Conservation (phyloP, 345 rosid species). For the Pelargonium nanum region DNA sequence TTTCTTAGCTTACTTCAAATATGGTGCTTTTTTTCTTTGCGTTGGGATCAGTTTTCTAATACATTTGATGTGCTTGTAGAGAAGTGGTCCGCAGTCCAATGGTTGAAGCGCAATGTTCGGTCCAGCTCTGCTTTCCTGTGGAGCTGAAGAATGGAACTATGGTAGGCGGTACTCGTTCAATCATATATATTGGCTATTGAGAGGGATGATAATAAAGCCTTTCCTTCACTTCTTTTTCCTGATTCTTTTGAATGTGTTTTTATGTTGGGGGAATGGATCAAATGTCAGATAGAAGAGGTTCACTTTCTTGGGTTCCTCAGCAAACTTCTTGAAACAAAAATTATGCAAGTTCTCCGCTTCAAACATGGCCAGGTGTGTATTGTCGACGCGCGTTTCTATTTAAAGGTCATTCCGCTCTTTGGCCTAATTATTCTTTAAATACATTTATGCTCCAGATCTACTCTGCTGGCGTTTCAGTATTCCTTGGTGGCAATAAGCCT, state of each 20-base stretch:
- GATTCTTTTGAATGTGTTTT: slow-evolving; percentile 3
- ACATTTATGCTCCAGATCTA: slow-evolving; percentile 44
- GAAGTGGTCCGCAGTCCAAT: slow-evolving; percentile 79
- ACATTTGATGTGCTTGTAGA: slow-evolving; percentile 30
- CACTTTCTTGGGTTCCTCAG: slow-evolving; percentile 60
- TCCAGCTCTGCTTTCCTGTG: slow-evolving; percentile 85
- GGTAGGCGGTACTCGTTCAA: slow-evolving; percentile 44
- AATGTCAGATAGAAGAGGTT: slow-evolving; percentile 66
- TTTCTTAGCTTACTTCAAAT: neutral
- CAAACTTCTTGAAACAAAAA: slow-evolving; percentile 79
- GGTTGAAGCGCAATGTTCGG: slow-evolving; percentile 91
- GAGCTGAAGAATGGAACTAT: slow-evolving; percentile 67
- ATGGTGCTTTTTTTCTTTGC: neutral
- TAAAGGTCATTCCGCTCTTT: slow-evolving; percentile 5
- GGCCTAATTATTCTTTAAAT: slow-evolving; percentile 10
- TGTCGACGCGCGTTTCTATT: slow-evolving; percentile 3
- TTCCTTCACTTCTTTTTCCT: slow-evolving; percentile 1
- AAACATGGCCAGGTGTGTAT: slow-evolving; percentile 72
- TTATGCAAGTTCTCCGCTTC: slow-evolving; percentile 79
- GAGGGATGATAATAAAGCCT: neutral
- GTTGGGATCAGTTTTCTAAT: slow-evolving; percentile 13
- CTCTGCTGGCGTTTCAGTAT: slow-evolving; percentile 71
- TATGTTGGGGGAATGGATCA: slow-evolving; percentile 3
- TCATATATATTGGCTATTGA: neutral
- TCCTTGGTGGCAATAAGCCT: slow-evolving; percentile 79